Evolutionary conservation across 2,329 filamentous ascomycete genomes (phyloP).

Genomic region (Aspergillus sp.): DNA sequence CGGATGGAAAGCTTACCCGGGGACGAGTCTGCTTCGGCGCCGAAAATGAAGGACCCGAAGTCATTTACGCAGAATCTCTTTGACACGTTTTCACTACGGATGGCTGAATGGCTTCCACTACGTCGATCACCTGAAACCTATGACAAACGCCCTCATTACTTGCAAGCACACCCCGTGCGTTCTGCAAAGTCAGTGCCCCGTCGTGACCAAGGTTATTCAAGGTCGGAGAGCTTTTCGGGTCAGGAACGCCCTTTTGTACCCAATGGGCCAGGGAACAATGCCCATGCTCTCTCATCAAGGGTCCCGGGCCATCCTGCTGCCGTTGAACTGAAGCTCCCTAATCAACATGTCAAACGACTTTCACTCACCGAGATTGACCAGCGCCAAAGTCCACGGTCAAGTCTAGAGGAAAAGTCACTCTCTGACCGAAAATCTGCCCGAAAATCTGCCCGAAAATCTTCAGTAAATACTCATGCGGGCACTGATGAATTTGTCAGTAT

Average conservation of each 20-base stretch:
- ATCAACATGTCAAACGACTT: conserved; percentile 31
- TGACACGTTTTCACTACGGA: conserved; percentile 36
- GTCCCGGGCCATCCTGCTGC: conserved; percentile 19
- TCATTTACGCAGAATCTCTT: conserved; percentile 54
- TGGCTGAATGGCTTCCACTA: conserved; percentile 40
- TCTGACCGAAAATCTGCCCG: conserved; percentile 21
- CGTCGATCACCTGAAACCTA: conserved; percentile 19
- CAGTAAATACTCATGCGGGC: conserved; percentile 21
- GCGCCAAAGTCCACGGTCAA: conserved; percentile 22
- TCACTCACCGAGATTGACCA: conserved; percentile 30
- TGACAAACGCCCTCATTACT: conserved; percentile 7
- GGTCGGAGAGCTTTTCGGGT: conserved; percentile 5
- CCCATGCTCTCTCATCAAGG: conserved; percentile 23
- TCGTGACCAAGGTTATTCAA: too few relatives aligned
- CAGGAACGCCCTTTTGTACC: conserved; percentile 6
- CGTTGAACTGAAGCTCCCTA: conserved; percentile 29
- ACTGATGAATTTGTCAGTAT: conserved; percentile 19
- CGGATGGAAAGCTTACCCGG: conserved; percentile 10
- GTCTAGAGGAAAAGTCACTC: conserved; percentile 23
- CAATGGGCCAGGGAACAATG: conserved; percentile 6
- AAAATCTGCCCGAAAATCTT: conserved; percentile 21
- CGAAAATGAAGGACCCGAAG: conserved; percentile 45
- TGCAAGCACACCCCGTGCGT: neutral
- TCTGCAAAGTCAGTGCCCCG: conserved; percentile 7
- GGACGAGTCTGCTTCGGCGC: conserved; percentile 14